A percentile compares a stretch with the other conserved stretches of the same genome.
Evolutionary conservation across 2,329 filamentous ascomycete species (phyloP).

Genomic region (Venturiaceae sp.): DNA sequence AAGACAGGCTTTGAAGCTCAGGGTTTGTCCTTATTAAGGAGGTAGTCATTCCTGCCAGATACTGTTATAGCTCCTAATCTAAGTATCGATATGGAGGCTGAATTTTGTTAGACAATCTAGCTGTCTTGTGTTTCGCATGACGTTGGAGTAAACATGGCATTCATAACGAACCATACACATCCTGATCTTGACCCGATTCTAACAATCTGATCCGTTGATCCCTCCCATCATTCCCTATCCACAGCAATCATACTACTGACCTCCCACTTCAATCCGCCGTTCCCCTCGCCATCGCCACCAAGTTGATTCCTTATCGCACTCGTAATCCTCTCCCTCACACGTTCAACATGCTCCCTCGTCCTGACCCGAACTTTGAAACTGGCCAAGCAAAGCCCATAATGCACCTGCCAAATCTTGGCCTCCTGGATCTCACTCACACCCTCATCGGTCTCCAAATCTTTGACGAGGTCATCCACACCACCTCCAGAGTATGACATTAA

Average conservation of each 20-base stretch:
- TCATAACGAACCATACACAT: no score
- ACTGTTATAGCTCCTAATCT: no score
- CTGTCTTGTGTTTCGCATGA: no score
- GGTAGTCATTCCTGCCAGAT: no score
- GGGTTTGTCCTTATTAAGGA: no score
- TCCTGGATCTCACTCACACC: slow-evolving; percentile 72
- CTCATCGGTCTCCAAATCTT: slow-evolving; percentile 74
- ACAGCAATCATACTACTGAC: slow-evolving; percentile 33
- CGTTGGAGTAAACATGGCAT: no score
- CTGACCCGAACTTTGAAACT: slow-evolving; percentile 73
- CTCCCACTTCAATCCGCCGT: slow-evolving; percentile 75
- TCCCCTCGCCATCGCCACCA: slow-evolving; percentile 71
- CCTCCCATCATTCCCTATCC: slow-evolving; percentile 1
- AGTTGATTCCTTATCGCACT: slow-evolving; percentile 76
- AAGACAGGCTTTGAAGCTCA: no score
- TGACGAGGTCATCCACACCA: slow-evolving; percentile 63
- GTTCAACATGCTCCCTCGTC: slow-evolving; percentile 54
- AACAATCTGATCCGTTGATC: background rate
- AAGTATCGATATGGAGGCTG: no score
- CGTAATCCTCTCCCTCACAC: slow-evolving; percentile 65
- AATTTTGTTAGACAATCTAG: no score
- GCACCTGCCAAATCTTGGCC: slow-evolving; percentile 96
- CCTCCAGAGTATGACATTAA: slow-evolving; percentile 72
- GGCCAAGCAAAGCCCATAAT: slow-evolving; percentile 94
- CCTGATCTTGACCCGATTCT: no score